Conservation (phyloP, 352 stramenopile genomes). For the Pythium aristosporum region DNA sequence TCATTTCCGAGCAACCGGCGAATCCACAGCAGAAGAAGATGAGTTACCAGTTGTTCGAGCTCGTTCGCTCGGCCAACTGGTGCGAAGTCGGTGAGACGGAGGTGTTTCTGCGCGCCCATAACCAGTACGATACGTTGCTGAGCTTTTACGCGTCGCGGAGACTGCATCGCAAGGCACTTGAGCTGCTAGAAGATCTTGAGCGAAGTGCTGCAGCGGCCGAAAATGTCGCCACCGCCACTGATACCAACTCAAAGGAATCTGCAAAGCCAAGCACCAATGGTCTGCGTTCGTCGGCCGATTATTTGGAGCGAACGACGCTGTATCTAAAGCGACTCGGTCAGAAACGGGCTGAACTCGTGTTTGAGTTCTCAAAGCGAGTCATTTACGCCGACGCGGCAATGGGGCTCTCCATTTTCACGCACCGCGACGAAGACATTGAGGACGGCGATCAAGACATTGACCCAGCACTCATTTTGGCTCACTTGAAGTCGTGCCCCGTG, state of each 20-base stretch:
- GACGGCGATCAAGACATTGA: conserved; percentile 62
- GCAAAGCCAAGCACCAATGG: neutral
- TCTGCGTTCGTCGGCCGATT: conserved; percentile 44
- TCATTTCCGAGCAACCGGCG: conserved; percentile 45
- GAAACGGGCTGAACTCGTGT: conserved; percentile 68
- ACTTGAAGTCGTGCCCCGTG: conserved; percentile 65
- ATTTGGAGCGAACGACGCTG: conserved; percentile 57
- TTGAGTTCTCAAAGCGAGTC: conserved; percentile 78
- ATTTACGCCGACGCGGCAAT: conserved; percentile 52
- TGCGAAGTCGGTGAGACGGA: conserved; percentile 77
- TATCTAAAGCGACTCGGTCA: conserved; percentile 68
- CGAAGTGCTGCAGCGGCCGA: conserved; percentile 36
- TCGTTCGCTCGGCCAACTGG: conserved; percentile 54
- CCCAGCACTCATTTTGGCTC: conserved; percentile 49
- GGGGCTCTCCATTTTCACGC: conserved; percentile 78
- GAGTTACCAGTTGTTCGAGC: conserved; percentile 46
- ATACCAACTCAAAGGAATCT: neutral
- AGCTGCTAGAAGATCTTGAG: conserved; percentile 80
- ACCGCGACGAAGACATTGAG: conserved; percentile 44
- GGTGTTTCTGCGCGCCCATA: conserved; percentile 73
- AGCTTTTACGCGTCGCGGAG: conserved; percentile 69
- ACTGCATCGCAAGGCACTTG: conserved; percentile 75
- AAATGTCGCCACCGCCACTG: no score
- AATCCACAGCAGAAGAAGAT: conserved; percentile 33
- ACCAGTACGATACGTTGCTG: conserved; percentile 56